A percentile compares a stretch with the other conserved stretches of the same genome.
Evolutionary conservation across 2,329 filamentous ascomycete genomes (phyloP).

Genomic region (Hypoxylon sp.): DNA sequence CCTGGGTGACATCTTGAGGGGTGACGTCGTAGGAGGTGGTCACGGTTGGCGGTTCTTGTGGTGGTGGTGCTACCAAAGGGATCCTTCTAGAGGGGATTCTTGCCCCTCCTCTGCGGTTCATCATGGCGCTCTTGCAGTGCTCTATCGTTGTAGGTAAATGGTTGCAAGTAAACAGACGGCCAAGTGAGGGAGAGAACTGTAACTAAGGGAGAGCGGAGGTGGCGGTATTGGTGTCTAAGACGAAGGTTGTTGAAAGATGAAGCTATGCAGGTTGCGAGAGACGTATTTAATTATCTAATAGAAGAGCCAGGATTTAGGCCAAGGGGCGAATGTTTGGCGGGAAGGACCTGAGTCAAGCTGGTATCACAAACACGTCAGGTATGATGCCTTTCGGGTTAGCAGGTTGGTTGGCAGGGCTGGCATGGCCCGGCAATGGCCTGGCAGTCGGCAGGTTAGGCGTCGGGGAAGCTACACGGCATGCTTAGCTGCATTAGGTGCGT

Average conservation of each 20-base stretch:
- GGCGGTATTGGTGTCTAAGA: background rate
- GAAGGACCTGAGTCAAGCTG: background rate
- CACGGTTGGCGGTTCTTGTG: conserved; percentile 15
- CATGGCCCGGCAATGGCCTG: too few relatives aligned
- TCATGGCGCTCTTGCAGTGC: conserved; percentile 31
- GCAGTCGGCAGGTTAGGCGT: too few relatives aligned
- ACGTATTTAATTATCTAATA: background rate
- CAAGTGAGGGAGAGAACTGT: conserved; percentile 8
- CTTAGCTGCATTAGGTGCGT: too few relatives aligned
- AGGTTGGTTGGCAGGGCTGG: too few relatives aligned
- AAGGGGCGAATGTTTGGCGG: too few relatives aligned
- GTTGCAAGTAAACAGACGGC: too few relatives aligned
- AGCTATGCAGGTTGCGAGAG: background rate
- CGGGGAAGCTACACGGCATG: too few relatives aligned
- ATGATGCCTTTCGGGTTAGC: background rate
- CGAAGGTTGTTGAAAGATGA: background rate
- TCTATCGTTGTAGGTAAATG: conserved; percentile 2
- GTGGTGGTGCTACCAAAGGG: conserved; percentile 12
- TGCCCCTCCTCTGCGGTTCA: conserved; percentile 32
- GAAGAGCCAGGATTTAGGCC: too few relatives aligned
- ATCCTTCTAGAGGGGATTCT: conserved; percentile 25
- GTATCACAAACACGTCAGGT: background rate
- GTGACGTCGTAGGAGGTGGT: conserved; percentile 29
- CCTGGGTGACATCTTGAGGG: conserved; percentile 56
- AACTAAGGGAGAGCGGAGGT: background rate